Percentiles rank a stretch among this genome's conserved stretches.
Conservation (phyloP, 208 protist species). For the Acanthamoeba divionensis region DNA sequence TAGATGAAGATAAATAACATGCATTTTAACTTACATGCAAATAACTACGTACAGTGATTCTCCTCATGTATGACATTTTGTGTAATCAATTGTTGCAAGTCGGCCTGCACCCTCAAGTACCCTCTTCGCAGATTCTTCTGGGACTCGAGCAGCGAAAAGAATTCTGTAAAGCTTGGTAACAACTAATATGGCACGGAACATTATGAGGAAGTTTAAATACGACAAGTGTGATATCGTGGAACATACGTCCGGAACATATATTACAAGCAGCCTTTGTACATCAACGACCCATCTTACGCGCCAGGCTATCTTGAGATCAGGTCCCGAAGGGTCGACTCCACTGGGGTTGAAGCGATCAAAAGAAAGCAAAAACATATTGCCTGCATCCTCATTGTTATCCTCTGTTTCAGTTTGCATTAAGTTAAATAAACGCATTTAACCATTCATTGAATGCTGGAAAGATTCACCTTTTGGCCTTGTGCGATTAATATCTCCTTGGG, state of each 20-base stretch:
- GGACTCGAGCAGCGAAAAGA: not conserved
- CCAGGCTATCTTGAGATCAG: conserved; percentile 15
- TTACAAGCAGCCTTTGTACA: not conserved
- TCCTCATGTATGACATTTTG: not conserved
- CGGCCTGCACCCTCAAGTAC: not conserved
- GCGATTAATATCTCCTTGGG: too few relatives aligned
- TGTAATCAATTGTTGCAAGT: conserved; percentile 5
- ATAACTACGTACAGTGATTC: too few relatives aligned
- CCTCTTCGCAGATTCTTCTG: conserved; percentile 29
- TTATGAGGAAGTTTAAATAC: too few relatives aligned
- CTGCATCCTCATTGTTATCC: not conserved
- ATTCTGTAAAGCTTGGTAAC: conserved; percentile 13
- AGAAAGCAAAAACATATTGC: conserved; percentile 10
- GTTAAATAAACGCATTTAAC: not conserved
- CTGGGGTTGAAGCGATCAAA: conserved; percentile 28
- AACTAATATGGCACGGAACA: not conserved
- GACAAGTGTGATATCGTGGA: not conserved
- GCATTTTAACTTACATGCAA: too few relatives aligned
- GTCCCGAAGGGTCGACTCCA: not conserved
- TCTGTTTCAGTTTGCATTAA: not conserved
- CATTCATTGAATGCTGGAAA: too few relatives aligned
- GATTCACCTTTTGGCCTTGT: too few relatives aligned
- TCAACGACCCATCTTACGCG: conserved; percentile 17
- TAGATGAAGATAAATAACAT: too few relatives aligned
- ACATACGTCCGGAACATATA: conserved; percentile 38